Evolutionary conservation across 1,284 basidiomycete species (phyloP).

Genomic region (Trichosporon faecale): DNA sequence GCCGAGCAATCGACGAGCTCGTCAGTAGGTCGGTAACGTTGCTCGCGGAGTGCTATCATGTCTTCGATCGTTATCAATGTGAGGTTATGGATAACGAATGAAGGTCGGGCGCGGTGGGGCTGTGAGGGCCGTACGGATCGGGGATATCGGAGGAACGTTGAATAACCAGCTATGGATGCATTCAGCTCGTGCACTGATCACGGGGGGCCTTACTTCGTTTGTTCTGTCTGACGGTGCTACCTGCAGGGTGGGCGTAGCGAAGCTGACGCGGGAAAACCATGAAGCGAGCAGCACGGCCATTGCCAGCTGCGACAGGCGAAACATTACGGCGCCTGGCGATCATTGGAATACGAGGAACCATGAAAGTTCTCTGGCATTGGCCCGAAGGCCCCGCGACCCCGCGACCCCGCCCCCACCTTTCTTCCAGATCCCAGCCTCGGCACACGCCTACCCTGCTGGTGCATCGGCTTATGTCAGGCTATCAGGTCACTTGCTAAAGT

Average conservation of each 20-base stretch:
- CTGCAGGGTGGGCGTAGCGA: neutral
- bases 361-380: neutral
- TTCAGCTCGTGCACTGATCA: neutral
- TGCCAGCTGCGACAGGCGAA: neutral
- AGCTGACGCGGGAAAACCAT: neutral
- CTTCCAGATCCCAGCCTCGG: neutral
- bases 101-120: neutral
- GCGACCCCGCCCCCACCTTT: neutral
- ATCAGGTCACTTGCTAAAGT: neutral
- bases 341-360: neutral
- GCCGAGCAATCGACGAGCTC: neutral
- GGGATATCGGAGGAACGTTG: neutral
- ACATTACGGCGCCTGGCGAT: neutral
- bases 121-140: too few species aligned
- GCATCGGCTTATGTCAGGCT: neutral
- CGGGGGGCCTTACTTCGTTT: neutral
- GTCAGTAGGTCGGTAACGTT: neutral
- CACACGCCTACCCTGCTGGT: neutral
- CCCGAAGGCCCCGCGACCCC: neutral
- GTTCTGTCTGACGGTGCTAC: neutral
- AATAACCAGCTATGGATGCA: neutral
- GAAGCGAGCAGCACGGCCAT: neutral
- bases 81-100: neutral
- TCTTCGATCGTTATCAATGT: neutral
- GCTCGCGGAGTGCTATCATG: too few species aligned